Evolutionary conservation across 2,329 filamentous ascomycete species (phyloP).

Genomic region (Catunica adiposa): DNA sequence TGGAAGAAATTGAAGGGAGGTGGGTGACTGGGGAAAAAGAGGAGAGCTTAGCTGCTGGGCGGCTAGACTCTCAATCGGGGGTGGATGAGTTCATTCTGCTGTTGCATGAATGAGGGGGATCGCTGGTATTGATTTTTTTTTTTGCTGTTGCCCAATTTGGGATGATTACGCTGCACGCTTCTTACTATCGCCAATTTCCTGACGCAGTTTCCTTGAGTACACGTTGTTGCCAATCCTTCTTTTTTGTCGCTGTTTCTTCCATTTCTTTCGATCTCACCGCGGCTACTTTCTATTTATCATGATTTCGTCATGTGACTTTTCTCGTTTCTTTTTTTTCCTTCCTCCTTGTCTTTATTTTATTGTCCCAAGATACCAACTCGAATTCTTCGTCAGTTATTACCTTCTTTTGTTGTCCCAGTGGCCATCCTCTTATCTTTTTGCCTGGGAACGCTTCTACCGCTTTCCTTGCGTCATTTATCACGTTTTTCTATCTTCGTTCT

Average conservation of each 20-base stretch:
- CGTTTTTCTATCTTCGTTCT: not conserved
- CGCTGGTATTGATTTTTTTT: not conserved
- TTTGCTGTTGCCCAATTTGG: not conserved
- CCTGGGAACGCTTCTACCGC: no score
- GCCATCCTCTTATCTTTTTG: no score
- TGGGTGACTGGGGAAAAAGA: constrained; percentile 8
- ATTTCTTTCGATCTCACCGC: no score
- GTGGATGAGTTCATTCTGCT: constrained; percentile 1
- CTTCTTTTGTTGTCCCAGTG: no score
- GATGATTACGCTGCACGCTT: not conserved
- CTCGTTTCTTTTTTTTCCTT: not conserved
- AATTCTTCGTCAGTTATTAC: no score
- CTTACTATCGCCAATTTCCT: no score
- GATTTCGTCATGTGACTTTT: not conserved
- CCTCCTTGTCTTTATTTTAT: no score
- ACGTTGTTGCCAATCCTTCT: no score
- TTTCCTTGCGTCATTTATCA: no score
- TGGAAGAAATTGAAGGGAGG: constrained; percentile 39
- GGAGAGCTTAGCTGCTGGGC: not conserved
- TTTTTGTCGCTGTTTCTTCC: no score
- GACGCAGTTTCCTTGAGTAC: no score
- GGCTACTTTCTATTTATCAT: not conserved
- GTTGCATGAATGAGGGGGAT: constrained; percentile 1
- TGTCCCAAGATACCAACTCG: no score
- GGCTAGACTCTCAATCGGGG: not conserved